Evolutionary conservation across 306 rosid genomes (phyloP), one percentile per base, ranked within the genome.

Genomic region (Albizia julibrissin): DNA sequence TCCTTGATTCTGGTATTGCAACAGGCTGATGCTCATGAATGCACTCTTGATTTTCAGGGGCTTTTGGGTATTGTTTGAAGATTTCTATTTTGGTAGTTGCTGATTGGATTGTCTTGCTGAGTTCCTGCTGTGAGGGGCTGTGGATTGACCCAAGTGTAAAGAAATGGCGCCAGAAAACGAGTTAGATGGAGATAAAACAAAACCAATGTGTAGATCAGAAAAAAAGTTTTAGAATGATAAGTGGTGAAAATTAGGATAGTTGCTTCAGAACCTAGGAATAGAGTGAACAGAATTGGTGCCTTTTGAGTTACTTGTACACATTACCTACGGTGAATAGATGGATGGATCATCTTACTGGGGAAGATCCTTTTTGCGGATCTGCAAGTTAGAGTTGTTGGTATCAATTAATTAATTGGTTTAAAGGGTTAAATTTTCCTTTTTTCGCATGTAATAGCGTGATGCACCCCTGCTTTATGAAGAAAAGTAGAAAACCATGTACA

Each of bases 281-380:
- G 85, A 74, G 37, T 37, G 71, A 19, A 61, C 54, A 81, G 84
- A 59, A 78, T 47, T 82, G 80, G 84, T 79, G 83, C 37, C 75
- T 66, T 77, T 69, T 64, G 74, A 73, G 76, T 78, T 68, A 83
- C 77, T 82, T 90, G 91, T 86, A 89, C 87, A 86, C 89, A 86
- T 86, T 89, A 84, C 87, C 58, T 75, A 74, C 73, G 83, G 89
- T 88, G 79, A 75, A 86, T 86, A 82, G 88, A 86, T 69, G 82
- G 85, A 84, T 69, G 79, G 65, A 62, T 75, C 54, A 76, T 78
- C 80, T 77, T 59, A 11, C 65, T 77, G 71, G 66, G 78, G 75
- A 72, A 66, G 34, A 11, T 72, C 74, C 43, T 31, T 80, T 49
- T 79, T 67, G 54, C 40, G 84, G 54, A 72, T 72, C 56, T 46